These are phyloP conservation scores for Perilla frutescens DNA, from an alignment of 257 asterid genomes.

Conservation along the genomic window DNA sequence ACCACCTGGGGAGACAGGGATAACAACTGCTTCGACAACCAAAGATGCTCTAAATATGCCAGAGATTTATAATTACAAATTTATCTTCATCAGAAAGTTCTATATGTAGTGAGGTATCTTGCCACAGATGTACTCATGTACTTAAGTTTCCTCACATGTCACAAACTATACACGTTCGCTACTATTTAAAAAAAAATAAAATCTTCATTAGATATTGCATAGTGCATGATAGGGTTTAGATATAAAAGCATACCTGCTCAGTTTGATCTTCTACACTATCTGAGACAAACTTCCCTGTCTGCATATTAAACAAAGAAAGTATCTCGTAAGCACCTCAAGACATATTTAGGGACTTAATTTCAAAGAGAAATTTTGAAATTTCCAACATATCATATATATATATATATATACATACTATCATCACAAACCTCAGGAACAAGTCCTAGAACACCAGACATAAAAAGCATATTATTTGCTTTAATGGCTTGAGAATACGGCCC, in stretches of 20 bases:
- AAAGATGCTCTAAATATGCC: conserved; percentile 5
- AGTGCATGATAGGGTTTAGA: background rate
- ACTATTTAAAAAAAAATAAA: background rate
- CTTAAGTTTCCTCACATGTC: background rate
- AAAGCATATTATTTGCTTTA: conserved; percentile 78
- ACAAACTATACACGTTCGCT: background rate
- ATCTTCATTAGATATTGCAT: background rate
- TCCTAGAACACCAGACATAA: conserved; percentile 81
- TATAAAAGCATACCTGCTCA: conserved; percentile 71
- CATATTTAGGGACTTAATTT: background rate
- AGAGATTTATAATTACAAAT: background rate
- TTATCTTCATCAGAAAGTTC: conserved; percentile 15
- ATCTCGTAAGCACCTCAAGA: conserved; percentile 8
- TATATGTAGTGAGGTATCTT: background rate
- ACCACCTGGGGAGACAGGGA: background rate
- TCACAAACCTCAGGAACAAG: conserved; percentile 81
- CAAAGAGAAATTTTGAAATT: background rate
- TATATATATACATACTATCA: background rate
- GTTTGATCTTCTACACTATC: conserved; percentile 95
- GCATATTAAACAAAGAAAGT: conserved; percentile 39
- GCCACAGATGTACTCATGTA: background rate
- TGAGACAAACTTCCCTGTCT: conserved; percentile 88
- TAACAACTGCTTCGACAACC: conserved; percentile 9
- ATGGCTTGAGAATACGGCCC: conserved; percentile 98
- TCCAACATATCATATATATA: background rate